Evolutionary conservation across 1,284 basidiomycete species (phyloP), one percentile per base, ranked within the genome.

Genomic region (Cryptococcus sp.): DNA sequence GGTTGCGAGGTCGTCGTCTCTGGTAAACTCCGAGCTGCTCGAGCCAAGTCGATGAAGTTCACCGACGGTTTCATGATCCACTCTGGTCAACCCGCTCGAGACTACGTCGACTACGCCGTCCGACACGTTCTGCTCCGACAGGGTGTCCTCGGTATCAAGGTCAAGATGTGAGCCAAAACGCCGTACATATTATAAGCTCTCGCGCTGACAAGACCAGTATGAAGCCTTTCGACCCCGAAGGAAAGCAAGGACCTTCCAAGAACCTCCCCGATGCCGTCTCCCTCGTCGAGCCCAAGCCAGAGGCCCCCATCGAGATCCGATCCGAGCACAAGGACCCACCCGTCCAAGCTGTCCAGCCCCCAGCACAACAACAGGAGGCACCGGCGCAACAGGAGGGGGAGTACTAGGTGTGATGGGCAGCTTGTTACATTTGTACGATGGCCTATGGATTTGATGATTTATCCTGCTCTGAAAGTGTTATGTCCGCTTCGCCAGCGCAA

Each of bases 61-160:
- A 97, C 93, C 73, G 95, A 98, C 70, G 95, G 95, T 47, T 97
- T 97, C 85, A 97, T 98, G 91, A 94, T 98, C 75, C 95, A 98
- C 85, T 97, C 95, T 61, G 95, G 95, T 83, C 94, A 99, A 79
- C 95, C 95, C 66, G 86, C 84, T 50, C 79, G 85, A 56, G 95
- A 98, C 75, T 98, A 94, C 68, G 92, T 99, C 56, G 94, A 98
- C 80, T 84, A 91, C 69, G 95, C 95, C 56, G 93, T 97, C 69
- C 85, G 95, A 65, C 95, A 99, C 81, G 95, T 98, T 65, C 82
- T 98, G 68, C 85, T 99, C 68, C 87, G 91, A 72, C 95, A 99
- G 77, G 95, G 95, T 85, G 95, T 99, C 53, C 84, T 99, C 61
- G 95, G 95, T 73, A 97, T 99, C 81, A 98, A 98, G 78, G 95